phyloP scores from a whole-genome alignment of 2,329 filamentous ascomycete species.

The Lizonia empirigonia region DNA sequence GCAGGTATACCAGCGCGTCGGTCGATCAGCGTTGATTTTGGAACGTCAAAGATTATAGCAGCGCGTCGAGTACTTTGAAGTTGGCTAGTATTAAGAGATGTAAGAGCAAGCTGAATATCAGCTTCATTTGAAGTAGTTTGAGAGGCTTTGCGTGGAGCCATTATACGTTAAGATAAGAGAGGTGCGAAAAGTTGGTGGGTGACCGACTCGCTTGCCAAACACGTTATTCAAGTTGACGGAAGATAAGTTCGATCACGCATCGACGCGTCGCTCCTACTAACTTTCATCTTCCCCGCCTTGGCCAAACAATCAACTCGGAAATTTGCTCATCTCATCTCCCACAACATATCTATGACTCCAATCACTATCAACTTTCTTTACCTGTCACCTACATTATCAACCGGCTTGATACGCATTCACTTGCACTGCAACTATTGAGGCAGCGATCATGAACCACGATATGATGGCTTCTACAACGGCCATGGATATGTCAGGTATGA shows the following conservation, averaged over 20 bases:
- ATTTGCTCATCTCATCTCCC: conserved; percentile 15
- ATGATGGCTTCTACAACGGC: conserved; percentile 6
- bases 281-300: conserved; percentile 1
- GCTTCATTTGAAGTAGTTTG: too few species aligned
- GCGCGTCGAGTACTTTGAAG: too few species aligned
- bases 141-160: too few species aligned
- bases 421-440: background rate
- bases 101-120: too few species aligned
- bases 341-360: background rate
- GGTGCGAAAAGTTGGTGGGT: background rate
- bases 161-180: too few species aligned
- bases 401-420: background rate
- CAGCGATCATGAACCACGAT: conserved; percentile 15
- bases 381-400: background rate
- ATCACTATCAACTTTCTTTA: background rate
- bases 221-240: background rate
- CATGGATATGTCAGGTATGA: conserved; percentile 20
- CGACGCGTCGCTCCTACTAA: conserved; percentile 11
- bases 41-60: too few species aligned
- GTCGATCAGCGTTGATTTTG: too few species aligned
- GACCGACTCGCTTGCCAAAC: too few species aligned
- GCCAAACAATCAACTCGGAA: conserved; percentile 16
- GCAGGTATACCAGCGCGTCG: too few species aligned
- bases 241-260: background rate
- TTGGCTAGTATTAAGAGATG: too few species aligned